These are phyloP conservation scores for Cutaneotrichosporon cyanovorans DNA, from an alignment of 1,284 basidiomycete genomes.

Conservation along the genomic window DNA sequence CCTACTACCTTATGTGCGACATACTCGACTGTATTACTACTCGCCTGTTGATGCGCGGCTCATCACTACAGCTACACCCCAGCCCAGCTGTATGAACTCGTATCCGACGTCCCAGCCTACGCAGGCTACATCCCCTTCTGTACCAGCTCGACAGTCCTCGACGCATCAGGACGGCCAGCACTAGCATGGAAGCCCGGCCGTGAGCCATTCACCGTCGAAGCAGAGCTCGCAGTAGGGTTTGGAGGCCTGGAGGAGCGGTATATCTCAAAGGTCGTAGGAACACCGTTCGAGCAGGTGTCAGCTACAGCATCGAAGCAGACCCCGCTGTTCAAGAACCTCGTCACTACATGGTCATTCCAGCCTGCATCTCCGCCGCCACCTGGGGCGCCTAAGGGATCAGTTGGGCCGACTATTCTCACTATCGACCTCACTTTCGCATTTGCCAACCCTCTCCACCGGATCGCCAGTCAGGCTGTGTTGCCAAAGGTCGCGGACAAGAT, in stretches of 20 bases:
- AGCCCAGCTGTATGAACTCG: constrained; percentile 72
- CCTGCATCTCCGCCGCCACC: constrained; percentile 4
- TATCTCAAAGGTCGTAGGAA: constrained; percentile 71
- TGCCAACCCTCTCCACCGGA: constrained; percentile 74
- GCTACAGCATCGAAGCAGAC: constrained; percentile 67
- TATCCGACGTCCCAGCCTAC: constrained; percentile 82
- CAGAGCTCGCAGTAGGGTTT: constrained; percentile 83
- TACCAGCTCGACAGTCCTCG: constrained; percentile 63
- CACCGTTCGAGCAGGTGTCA: constrained; percentile 66
- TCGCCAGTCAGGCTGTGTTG: constrained; percentile 73
- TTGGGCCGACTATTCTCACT: constrained; percentile 60
- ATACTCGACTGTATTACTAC: too few species aligned
- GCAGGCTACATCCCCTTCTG: constrained; percentile 85
- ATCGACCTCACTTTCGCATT: constrained; percentile 81
- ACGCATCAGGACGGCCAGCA: constrained; percentile 19
- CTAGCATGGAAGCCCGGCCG: constrained; percentile 36
- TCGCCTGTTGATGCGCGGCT: too few species aligned
- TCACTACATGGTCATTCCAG: constrained; percentile 55
- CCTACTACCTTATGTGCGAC: too few species aligned
- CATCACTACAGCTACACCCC: constrained; percentile 54
- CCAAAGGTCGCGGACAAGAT: constrained; percentile 78
- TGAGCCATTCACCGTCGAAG: constrained; percentile 57
- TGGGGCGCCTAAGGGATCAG: background rate
- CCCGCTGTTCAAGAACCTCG: constrained; percentile 75
- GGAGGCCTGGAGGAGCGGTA: constrained; percentile 81